Percentiles rank a stretch among this genome's conserved stretches.
Evolutionary conservation across 2,329 filamentous ascomycete genomes (phyloP).

Genomic region (Sclerotiophoma versabilis): DNA sequence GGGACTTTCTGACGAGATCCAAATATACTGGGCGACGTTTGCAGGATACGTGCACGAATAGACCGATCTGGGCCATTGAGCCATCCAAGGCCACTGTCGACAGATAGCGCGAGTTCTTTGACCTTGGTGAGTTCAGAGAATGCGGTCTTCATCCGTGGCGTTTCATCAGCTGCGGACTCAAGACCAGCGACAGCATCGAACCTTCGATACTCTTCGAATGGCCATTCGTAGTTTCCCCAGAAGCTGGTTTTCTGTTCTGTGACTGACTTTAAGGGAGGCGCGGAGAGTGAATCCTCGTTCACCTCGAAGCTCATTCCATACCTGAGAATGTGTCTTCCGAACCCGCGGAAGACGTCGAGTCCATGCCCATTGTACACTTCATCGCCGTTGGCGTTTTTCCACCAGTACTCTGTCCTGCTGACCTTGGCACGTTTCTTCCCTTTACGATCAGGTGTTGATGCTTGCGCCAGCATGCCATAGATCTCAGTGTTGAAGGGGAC

Average conservation of each 20-base stretch:
- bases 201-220: conserved; percentile 64
- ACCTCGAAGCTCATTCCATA: conserved; percentile 75
- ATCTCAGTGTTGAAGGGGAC: conserved; percentile 71
- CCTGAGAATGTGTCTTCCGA: conserved; percentile 65
- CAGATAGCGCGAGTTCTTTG: conserved; percentile 69
- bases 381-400: conserved; percentile 53
- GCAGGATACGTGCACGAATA: conserved; percentile 56
- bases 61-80: conserved; percentile 67
- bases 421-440: conserved; percentile 44
- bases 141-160: conserved; percentile 65
- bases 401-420: conserved; percentile 42
- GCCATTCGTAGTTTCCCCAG: conserved; percentile 73
- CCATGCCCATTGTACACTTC: conserved; percentile 63
- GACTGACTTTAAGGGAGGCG: conserved; percentile 63
- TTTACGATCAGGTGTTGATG: conserved; percentile 44
- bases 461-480: conserved; percentile 60
- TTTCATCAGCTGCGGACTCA: conserved; percentile 70
- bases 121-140: conserved; percentile 64
- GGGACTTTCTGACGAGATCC: conserved; percentile 49
- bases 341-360: conserved; percentile 67
- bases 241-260: conserved; percentile 64
- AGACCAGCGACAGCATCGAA: conserved; percentile 66
- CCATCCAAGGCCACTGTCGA: conserved; percentile 73
- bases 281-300: conserved; percentile 59
- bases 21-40: conserved; percentile 56